Base-by-base conservation (phyloP, 129 eudicot genomes). In the Tanacetum coccineum region DNA sequence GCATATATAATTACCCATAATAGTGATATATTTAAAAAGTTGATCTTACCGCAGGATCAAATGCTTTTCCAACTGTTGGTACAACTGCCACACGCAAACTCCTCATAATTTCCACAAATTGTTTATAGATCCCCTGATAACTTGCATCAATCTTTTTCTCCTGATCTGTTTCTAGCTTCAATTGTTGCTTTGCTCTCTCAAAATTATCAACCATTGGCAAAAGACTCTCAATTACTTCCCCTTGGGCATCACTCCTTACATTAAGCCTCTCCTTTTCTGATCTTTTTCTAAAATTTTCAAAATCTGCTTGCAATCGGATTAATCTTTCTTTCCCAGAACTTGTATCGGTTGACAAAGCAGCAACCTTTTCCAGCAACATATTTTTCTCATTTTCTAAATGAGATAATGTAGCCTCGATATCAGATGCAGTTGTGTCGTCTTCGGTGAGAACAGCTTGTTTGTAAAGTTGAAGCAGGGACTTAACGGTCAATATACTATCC, bases 71-170 rank as follows among this genome's bases (percentile, higher is more conserved):
- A 73, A 93, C 83, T 7, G 98, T 89, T 19, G 89, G 91, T 44
- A 93, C 95, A 67, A 66, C 89, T 44, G 96, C 82, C 26, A 93
- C 96, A 3, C 73, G 81, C 80, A 93, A 93, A 77, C 91, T 93
- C 80, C 85, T 86, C 96, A 93, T 86, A 49, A 89, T 84, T 54
- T 93, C 98, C 58, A 93, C 98, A 71, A 93, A 86, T 52, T 93
- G 98, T 81, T 93, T 93, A 68, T 93, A 93, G 54, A 93, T 93
- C n/a, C 98, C 98, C 57, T 86, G 98, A 55, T 93, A 93, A 77
- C 98, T 93, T 50, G 96, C 81, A 75, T 89, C 87, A 14, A 93
- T 93, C 79, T 86, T 85, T 73, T 88, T 89, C 69, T 93, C 98
- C 68, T 72, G 73, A 12, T 93, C 95, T 5, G 98, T 86, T 73